Evolutionary conservation across 495 filamentous ascomycete genomes (phyloP).

Genomic region (Penicillium roqueforti): DNA sequence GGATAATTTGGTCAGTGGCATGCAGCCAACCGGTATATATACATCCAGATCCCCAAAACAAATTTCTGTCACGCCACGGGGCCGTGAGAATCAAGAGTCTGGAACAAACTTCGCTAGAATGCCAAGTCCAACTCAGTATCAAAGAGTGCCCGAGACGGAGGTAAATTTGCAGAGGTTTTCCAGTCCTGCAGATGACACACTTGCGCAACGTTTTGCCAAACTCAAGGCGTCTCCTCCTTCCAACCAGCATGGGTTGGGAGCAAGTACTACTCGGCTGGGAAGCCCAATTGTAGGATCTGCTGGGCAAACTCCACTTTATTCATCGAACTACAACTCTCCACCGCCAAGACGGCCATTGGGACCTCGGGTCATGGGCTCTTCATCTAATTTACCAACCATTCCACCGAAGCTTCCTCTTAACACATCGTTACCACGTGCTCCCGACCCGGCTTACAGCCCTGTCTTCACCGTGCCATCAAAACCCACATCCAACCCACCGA

Average conservation of each 20-base stretch:
- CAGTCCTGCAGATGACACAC: slow-evolving; percentile 31
- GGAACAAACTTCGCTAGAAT: slow-evolving; percentile 28
- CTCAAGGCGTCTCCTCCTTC: slow-evolving; percentile 30
- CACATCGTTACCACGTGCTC: slow-evolving; percentile 66
- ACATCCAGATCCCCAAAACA: slow-evolving; percentile 10
- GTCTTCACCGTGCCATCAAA: slow-evolving; percentile 43
- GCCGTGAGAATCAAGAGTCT: slow-evolving; percentile 24
- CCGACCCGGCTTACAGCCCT: slow-evolving; percentile 84
- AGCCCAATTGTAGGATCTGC: slow-evolving; percentile 32
- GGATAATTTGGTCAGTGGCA: slow-evolving; percentile 35
- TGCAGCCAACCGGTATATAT: slow-evolving; percentile 26
- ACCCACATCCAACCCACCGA: slow-evolving; percentile 46
- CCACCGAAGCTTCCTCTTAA: slow-evolving; percentile 56
- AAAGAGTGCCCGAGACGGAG: slow-evolving; percentile 20
- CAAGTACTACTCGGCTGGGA: slow-evolving; percentile 14
- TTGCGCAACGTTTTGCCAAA: slow-evolving; percentile 47
- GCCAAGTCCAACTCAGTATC: slow-evolving; percentile 44
- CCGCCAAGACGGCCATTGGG: slow-evolving; percentile 44
- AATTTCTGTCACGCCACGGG: slow-evolving; percentile 12
- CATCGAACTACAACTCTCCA: slow-evolving; percentile 21
- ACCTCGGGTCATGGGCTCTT: slow-evolving; percentile 54
- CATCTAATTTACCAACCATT: slow-evolving; percentile 36
- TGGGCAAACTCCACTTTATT: slow-evolving; percentile 29
- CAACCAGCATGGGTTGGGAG: slow-evolving; percentile 28
- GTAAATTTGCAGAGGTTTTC: slow-evolving; percentile 23